phyloP scores from a whole-genome alignment of 2,329 filamentous ascomycete species.

The Aschersonia sp. region DNA sequence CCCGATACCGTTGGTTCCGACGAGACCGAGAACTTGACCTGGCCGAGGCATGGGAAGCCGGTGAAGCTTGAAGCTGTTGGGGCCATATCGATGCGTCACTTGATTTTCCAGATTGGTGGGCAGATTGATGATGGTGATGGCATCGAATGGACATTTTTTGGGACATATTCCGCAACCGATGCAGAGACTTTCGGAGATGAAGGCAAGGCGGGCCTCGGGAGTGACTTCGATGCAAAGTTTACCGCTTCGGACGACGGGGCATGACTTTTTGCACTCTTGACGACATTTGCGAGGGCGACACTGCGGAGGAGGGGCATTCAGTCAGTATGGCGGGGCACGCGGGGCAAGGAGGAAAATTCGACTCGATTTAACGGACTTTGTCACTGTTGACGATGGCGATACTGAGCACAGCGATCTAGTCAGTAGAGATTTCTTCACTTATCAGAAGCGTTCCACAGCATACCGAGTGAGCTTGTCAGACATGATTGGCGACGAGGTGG shows the following conservation, averaged over 20 bases:
- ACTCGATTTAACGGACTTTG: slow-evolving; percentile 50
- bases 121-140: slow-evolving; percentile 99
- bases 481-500: slow-evolving; percentile 38
- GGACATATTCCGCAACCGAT: slow-evolving; percentile 99
- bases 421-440: slow-evolving; percentile 7
- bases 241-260: slow-evolving; percentile 90
- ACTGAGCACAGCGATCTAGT: slow-evolving; percentile 34
- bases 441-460: slow-evolving; percentile 12
- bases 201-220: slow-evolving; percentile 81
- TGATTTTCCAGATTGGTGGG: slow-evolving; percentile 97
- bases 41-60: slow-evolving; percentile 90
- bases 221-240: slow-evolving; percentile 95
- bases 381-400: slow-evolving; percentile 98
- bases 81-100: slow-evolving; percentile 95
- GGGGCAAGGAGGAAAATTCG: slow-evolving; percentile 1
- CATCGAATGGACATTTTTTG: slow-evolving; percentile 97
- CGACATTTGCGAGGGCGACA: slow-evolving; percentile 60
- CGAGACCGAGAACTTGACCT: slow-evolving; percentile 87
- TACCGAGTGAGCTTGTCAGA: slow-evolving; percentile 92
- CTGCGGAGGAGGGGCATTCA: slow-evolving; percentile 15
- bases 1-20: slow-evolving; percentile 99
- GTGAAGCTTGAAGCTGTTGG: slow-evolving; percentile 99
- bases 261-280: slow-evolving; percentile 98
- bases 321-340: slow-evolving; percentile 13
- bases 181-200: slow-evolving; percentile 90